Conservation (phyloP, 2,329 filamentous ascomycete species). For the Rosellinia necatrix region DNA sequence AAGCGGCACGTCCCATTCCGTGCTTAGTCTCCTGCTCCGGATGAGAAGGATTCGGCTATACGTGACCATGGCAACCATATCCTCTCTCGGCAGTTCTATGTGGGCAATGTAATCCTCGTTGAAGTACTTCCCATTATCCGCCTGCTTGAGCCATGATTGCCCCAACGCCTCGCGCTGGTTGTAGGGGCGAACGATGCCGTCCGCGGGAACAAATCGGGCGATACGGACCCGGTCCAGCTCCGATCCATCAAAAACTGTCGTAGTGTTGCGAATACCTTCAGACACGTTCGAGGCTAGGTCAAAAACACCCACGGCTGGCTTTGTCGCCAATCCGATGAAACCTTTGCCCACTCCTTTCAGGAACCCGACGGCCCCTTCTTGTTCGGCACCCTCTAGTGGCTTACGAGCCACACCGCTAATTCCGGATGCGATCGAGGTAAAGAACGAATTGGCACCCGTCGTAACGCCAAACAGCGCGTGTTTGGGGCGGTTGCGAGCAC, state of each 20-base stretch:
- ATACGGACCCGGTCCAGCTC: constrained; percentile 94
- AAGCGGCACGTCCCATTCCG: constrained; percentile 94
- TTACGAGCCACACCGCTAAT: constrained; percentile 93
- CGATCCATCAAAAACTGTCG: constrained; percentile 94
- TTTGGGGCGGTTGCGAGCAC: constrained; percentile 91
- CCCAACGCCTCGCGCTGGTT: constrained; percentile 93
- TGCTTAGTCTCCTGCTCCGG: constrained; percentile 79
- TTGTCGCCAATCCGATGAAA: constrained; percentile 90
- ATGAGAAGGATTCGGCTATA: constrained; percentile 89
- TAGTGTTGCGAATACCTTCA: constrained; percentile 97
- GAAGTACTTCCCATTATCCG: constrained; percentile 97
- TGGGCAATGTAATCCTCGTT: constrained; percentile 97
- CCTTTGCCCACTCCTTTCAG: constrained; percentile 98
- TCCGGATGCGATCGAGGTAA: constrained; percentile 88
- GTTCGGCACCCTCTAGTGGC: constrained; percentile 92
- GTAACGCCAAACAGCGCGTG: constrained; percentile 97
- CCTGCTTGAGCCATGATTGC: constrained; percentile 98
- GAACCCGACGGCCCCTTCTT: constrained; percentile 91
- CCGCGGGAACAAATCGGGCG: constrained; percentile 86
- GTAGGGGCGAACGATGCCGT: constrained; percentile 94
- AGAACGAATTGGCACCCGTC: constrained; percentile 91
- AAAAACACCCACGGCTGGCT: constrained; percentile 94
- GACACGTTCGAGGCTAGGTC: constrained; percentile 97
- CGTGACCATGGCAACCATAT: constrained; percentile 88
- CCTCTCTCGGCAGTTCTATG: constrained; percentile 85